A percentile compares a stretch with the other conserved stretches of the same genome.
These are phyloP conservation scores for Lactarius vividus DNA, from an alignment of 768 basidiomycete species.

Conservation along the genomic window DNA sequence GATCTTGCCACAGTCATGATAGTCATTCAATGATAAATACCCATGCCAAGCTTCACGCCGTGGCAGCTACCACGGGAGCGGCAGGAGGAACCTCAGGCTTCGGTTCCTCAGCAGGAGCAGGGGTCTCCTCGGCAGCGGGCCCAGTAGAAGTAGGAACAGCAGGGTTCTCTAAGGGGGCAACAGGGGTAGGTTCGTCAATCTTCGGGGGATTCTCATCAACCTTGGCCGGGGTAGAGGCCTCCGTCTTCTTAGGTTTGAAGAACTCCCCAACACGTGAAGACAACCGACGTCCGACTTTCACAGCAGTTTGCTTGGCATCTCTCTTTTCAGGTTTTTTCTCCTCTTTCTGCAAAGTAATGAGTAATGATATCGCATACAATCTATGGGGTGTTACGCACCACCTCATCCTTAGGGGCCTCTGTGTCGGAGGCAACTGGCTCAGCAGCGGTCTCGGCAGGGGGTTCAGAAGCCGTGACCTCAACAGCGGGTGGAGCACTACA, in stretches of 20 bases:
- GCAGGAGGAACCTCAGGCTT: slow-evolving; percentile 48
- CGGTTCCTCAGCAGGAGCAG: slow-evolving; percentile 33
- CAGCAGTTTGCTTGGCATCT: slow-evolving; percentile 36
- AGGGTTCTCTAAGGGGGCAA: slow-evolving; percentile 83
- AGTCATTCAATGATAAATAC: slow-evolving; percentile 39
- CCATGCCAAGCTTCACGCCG: slow-evolving; percentile 61
- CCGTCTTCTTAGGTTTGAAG: slow-evolving; percentile 71
- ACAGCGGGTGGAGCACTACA: slow-evolving; percentile 28
- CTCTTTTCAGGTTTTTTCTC: slow-evolving; percentile 51
- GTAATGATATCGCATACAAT: not conserved
- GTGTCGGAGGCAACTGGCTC: slow-evolving; percentile 37
- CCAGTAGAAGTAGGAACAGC: slow-evolving; percentile 48
- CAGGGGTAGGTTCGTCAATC: slow-evolving; percentile 78
- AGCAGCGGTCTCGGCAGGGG: slow-evolving; percentile 33
- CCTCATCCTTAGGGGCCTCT: slow-evolving; percentile 60
- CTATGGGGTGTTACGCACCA: slow-evolving; percentile 38
- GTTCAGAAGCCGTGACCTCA: slow-evolving; percentile 29
- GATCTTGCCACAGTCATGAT: slow-evolving; percentile 29
- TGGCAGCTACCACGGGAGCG: slow-evolving; percentile 69
- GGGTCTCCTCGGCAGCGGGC: slow-evolving; percentile 35
- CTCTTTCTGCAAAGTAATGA: slow-evolving; percentile 36
- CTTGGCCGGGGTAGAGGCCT: slow-evolving; percentile 61
- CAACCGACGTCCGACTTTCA: slow-evolving; percentile 77
- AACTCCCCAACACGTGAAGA: slow-evolving; percentile 81
- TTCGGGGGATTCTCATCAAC: slow-evolving; percentile 87